Conservation (phyloP, 441 rosid genomes). For the Omphalea diandra region DNA sequence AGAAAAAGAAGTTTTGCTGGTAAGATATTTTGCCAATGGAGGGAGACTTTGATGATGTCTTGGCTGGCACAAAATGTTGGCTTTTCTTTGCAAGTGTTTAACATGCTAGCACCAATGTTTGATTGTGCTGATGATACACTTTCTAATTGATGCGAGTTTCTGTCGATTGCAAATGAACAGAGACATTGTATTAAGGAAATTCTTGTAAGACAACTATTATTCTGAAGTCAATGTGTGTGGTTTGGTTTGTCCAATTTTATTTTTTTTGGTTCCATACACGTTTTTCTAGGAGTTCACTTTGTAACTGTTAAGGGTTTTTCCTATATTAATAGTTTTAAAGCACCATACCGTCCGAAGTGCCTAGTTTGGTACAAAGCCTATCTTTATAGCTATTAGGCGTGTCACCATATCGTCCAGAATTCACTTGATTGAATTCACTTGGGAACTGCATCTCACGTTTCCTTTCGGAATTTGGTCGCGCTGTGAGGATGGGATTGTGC, state of each 20-base stretch:
- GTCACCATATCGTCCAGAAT: too few species aligned
- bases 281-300: background rate
- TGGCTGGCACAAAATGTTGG: background rate
- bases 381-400: too few species aligned
- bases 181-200: background rate
- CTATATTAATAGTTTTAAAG: background rate
- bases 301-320: background rate
- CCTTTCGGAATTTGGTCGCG: too few species aligned
- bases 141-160: conserved; percentile 18
- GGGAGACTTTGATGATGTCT: conserved; percentile 5
- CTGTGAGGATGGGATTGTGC: too few species aligned
- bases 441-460: too few species aligned
- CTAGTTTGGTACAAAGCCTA: background rate
- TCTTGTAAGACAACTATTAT: background rate
- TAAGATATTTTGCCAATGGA: conserved; percentile 28
- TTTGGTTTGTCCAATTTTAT: background rate
- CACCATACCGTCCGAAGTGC: background rate
- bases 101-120: conserved; percentile 3
- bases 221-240: background rate
- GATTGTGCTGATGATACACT: conserved; percentile 14
- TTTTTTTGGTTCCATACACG: background rate
- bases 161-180: background rate
- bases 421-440: too few species aligned
- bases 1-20: conserved; percentile 77
- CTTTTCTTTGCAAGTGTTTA: background rate